phyloP scores from a whole-genome alignment of 345 rosid genomes.

The Pelargonium nanum region DNA sequence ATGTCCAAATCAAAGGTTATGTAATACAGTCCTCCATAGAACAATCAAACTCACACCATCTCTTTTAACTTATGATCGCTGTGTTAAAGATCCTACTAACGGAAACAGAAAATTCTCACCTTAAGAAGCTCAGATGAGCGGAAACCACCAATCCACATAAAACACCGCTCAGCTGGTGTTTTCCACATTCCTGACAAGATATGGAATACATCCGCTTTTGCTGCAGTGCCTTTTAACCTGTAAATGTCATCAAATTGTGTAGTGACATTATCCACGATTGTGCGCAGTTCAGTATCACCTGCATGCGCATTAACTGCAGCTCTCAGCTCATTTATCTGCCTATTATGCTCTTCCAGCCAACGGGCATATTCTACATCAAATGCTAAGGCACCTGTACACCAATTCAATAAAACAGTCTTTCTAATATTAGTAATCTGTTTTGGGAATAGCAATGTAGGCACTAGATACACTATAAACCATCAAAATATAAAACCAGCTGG shows the following conservation, averaged over 20 bases:
- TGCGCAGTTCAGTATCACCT: conserved; percentile 84
- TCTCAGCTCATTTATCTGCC: conserved; percentile 70
- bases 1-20: too few species aligned
- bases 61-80: neutral
- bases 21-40: neutral
- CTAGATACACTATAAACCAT: too few species aligned
- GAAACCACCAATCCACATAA: conserved; percentile 96
- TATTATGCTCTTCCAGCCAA: conserved; percentile 90
- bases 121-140: conserved; percentile 93
- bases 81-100: neutral
- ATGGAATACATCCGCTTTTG: conserved; percentile 95
- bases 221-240: conserved; percentile 77
- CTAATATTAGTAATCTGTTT: neutral
- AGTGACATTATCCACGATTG: conserved; percentile 55
- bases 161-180: conserved; percentile 97
- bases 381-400: conserved; percentile 69
- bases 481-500: too few species aligned
- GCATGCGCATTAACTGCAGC: conserved; percentile 95
- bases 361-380: conserved; percentile 85
- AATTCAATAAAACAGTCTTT: neutral
- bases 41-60: neutral
- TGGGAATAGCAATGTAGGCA: too few species aligned
- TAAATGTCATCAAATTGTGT: conserved; percentile 76
- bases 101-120: conserved; percentile 26
- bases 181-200: conserved; percentile 98